These are phyloP conservation scores for Solanum habrochaites DNA, from an alignment of 257 asterid species.

Conservation along the genomic window DNA sequence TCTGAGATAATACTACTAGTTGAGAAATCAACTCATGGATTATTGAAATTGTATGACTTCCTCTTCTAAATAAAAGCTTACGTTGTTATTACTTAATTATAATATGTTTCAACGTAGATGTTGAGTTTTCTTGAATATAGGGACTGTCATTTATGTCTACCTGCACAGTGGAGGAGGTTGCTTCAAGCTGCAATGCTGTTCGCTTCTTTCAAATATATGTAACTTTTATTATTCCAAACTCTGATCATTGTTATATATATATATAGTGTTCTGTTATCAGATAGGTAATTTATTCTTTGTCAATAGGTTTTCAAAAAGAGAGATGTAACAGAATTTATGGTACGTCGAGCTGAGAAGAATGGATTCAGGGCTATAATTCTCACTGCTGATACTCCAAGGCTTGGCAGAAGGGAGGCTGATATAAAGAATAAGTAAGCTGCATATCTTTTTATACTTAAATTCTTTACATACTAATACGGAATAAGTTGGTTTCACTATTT, in stretches of 20 bases:
- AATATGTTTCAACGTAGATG: neutral
- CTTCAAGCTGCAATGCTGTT: conserved; percentile 51
- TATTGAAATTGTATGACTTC: neutral
- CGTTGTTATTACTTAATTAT: neutral
- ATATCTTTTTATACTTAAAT: neutral
- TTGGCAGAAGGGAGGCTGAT: conserved; percentile 47
- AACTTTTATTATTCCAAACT: neutral
- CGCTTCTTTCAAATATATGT: conserved; percentile 62
- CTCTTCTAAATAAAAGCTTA: neutral
- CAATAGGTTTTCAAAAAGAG: conserved; percentile 40
- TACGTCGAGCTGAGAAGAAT: conserved; percentile 51
- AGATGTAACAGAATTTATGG: conserved; percentile 43
- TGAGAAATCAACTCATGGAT: neutral
- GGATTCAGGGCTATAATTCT: conserved; percentile 55
- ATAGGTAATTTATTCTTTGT: neutral
- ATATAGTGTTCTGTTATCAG: neutral
- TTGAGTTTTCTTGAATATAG: conserved; percentile 8
- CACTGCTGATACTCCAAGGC: conserved; percentile 49
- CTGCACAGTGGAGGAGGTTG: conserved; percentile 55
- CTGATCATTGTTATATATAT: neutral
- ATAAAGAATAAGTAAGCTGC: conserved; percentile 38
- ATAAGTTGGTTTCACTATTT: neutral
- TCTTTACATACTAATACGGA: neutral
- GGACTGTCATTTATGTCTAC: conserved; percentile 40
- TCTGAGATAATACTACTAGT: neutral